A percentile compares a stretch with the other conserved stretches of the same genome.
Conservation (phyloP, 495 filamentous ascomycete species). For the Penicillium ucsense region DNA sequence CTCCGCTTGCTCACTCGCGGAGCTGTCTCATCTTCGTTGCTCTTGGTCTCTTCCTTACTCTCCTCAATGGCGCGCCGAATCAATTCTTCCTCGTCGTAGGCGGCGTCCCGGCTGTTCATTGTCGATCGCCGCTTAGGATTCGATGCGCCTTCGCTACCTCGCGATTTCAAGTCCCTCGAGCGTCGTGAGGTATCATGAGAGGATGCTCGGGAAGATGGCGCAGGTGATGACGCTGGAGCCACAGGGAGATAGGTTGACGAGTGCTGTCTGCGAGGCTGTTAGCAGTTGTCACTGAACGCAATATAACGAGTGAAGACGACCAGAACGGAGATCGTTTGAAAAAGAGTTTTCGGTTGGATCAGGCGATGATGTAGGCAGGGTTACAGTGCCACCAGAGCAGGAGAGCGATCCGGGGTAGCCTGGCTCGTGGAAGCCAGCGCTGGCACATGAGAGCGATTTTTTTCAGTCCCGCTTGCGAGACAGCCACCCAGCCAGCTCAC, state of each 20-base stretch:
- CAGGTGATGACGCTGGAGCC: conserved; percentile 34
- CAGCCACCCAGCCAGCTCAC: conserved; percentile 4
- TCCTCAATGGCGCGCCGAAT: conserved; percentile 86
- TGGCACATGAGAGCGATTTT: too few species aligned
- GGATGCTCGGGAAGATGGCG: conserved; percentile 36
- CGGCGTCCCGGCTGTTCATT: conserved; percentile 94
- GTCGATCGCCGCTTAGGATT: conserved; percentile 78
- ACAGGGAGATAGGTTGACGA: conserved; percentile 64
- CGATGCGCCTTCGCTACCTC: conserved; percentile 34
- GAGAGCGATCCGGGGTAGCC: conserved; percentile 2
- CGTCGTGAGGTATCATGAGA: conserved; percentile 38
- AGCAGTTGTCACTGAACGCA: conserved; percentile 8
- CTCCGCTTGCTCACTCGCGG: conserved; percentile 66
- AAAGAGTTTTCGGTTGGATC: neutral
- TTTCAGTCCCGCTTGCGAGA: neutral
- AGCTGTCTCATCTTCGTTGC: conserved; percentile 37
- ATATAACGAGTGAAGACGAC: neutral
- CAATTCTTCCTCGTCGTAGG: conserved; percentile 90
- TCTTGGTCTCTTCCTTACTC: conserved; percentile 64
- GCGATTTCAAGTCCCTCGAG: conserved; percentile 38
- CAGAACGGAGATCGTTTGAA: neutral
- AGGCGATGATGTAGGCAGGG: neutral
- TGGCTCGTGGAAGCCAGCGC: neutral
- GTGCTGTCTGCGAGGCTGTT: conserved; percentile 41
- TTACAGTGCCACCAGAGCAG: neutral